Conservation (phyloP, 2,329 filamentous ascomycete species). For the Colletotrichum camelliae region DNA sequence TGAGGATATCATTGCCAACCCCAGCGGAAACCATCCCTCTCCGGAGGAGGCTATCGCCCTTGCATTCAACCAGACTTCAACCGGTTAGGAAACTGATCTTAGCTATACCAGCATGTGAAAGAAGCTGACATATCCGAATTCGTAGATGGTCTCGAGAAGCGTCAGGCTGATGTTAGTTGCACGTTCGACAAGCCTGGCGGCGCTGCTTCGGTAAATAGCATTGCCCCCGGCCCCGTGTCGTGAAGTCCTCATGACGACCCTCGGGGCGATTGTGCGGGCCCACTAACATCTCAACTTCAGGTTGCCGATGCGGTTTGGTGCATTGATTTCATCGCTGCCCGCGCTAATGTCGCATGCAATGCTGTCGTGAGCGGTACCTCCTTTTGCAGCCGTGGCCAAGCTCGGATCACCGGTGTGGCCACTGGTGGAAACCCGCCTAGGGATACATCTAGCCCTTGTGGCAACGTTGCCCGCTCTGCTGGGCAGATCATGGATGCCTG, state of each 20-base stretch:
- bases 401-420: constrained; percentile 3
- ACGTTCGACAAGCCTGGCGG: neutral
- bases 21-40: neutral
- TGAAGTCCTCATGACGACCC: neutral
- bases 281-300: neutral
- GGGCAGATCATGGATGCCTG: constrained; percentile 6
- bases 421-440: neutral
- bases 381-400: constrained; percentile 9
- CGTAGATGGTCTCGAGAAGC: constrained; percentile 1
- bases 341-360: constrained; percentile 3
- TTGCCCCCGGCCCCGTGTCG: neutral
- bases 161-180: constrained; percentile 2
- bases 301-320: constrained; percentile 13
- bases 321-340: constrained; percentile 12
- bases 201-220: neutral
- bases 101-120: no score
- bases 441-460: neutral
- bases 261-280: neutral
- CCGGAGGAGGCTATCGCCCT: constrained; percentile 11
- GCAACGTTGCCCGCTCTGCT: constrained; percentile 10
- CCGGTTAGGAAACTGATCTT: neutral
- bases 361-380: constrained; percentile 4
- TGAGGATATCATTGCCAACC: constrained; percentile 10
- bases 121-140: neutral
- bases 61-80: constrained; percentile 8